These are phyloP conservation scores for Ogataea wickerhamii DNA, from an alignment of 805 yeast genomes.

Conservation along the genomic window DNA sequence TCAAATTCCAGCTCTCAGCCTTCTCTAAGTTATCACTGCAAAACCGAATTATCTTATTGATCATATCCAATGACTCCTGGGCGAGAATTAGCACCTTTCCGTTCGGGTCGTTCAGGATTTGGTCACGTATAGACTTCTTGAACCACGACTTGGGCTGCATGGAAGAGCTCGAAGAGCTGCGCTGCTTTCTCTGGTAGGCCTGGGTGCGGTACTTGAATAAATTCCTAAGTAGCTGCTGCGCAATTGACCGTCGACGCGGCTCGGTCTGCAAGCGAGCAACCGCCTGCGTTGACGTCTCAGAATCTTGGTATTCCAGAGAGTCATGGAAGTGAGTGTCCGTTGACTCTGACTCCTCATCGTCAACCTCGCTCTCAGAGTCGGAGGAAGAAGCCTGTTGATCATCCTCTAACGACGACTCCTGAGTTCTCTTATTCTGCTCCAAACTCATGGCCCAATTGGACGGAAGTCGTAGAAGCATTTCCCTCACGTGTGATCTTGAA, in stretches of 20 bases:
- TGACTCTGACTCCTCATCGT: constrained; percentile 30
- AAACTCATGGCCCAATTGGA: constrained; percentile 54
- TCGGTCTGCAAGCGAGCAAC: not conserved
- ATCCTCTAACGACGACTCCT: constrained; percentile 3
- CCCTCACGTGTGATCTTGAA: constrained; percentile 76
- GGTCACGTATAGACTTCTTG: constrained; percentile 26
- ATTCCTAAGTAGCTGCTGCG: constrained; percentile 28
- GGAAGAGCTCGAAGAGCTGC: not conserved
- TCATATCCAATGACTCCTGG: constrained; percentile 85
- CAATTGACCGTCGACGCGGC: constrained; percentile 13
- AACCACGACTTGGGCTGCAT: constrained; percentile 22
- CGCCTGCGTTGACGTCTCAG: constrained; percentile 5
- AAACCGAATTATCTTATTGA: constrained; percentile 73
- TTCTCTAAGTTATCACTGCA: constrained; percentile 80
- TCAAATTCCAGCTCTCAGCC: constrained; percentile 74
- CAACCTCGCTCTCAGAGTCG: constrained; percentile 12
- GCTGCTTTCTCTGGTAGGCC: constrained; percentile 4
- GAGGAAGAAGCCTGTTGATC: constrained; percentile 1
- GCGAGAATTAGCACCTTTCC: constrained; percentile 79
- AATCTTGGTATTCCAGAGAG: constrained; percentile 15
- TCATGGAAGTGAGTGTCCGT: constrained; percentile 20
- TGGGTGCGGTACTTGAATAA: constrained; percentile 24
- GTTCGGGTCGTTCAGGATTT: constrained; percentile 43
- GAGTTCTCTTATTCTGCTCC: constrained; percentile 24
- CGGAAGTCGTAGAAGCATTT: constrained; percentile 73